Conservation (phyloP, 2,329 filamentous ascomycete genomes). For the Fusarium sp. region DNA sequence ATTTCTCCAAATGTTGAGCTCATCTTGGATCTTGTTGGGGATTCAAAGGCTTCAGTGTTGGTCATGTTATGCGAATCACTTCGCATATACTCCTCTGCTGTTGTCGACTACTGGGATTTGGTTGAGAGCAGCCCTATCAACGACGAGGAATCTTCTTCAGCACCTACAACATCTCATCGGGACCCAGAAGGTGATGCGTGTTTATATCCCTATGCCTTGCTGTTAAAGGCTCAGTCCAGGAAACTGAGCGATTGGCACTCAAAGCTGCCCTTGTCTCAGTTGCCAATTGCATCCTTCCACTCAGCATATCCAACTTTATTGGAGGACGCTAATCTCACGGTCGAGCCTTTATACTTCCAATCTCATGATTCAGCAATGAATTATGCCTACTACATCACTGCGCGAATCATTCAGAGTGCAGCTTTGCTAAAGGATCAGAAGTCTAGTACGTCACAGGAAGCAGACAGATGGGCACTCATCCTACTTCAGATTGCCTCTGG, state of each 20-base stretch:
- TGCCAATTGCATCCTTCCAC: constrained; percentile 7
- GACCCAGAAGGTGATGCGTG: neutral
- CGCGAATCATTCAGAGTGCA: constrained; percentile 13
- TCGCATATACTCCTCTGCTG: neutral
- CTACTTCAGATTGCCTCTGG: constrained; percentile 36
- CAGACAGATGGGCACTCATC: constrained; percentile 23
- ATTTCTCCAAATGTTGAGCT: neutral
- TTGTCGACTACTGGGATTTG: neutral
- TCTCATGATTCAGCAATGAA: constrained; percentile 19
- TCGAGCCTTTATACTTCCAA: constrained; percentile 1
- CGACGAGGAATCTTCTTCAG: neutral
- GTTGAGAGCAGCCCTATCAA: no score
- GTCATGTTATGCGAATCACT: constrained; percentile 18
- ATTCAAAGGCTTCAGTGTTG: neutral
- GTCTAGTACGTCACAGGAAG: neutral
- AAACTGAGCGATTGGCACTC: constrained; percentile 13
- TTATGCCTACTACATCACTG: constrained; percentile 17
- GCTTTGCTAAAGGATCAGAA: neutral
- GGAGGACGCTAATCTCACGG: neutral
- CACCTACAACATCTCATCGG: neutral
- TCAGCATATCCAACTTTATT: neutral
- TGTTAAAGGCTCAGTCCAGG: neutral
- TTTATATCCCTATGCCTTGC: neutral
- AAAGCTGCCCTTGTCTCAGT: neutral
- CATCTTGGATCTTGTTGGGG: neutral